These are phyloP conservation scores for Mycena polygramma DNA, from an alignment of 768 basidiomycete species.

Conservation along the genomic window DNA sequence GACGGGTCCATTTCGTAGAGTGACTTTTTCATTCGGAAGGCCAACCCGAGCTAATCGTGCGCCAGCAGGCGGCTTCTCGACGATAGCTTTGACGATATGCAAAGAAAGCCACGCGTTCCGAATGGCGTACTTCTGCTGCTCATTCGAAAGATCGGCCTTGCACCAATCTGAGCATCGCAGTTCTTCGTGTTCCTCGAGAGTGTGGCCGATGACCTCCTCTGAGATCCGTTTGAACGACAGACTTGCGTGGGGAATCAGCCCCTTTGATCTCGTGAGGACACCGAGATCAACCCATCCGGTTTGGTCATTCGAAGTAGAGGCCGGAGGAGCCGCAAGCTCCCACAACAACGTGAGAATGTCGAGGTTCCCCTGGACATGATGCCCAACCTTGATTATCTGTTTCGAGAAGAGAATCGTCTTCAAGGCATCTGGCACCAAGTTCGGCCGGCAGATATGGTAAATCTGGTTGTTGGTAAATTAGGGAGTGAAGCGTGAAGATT, in stretches of 20 bases:
- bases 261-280: conserved; percentile 1
- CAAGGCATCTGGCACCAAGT: neutral
- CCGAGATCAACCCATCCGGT: conserved; percentile 4
- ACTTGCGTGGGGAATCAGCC: neutral
- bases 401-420: neutral
- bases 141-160: neutral
- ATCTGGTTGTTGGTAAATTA: no score
- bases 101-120: conserved; percentile 10
- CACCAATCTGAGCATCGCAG: conserved; percentile 7
- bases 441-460: neutral
- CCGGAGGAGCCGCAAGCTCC: neutral
- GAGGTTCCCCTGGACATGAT: conserved; percentile 8
- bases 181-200: neutral
- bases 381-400: conserved; percentile 10
- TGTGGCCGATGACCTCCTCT: neutral
- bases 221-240: neutral
- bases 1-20: neutral
- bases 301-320: neutral
- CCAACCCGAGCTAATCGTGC: neutral
- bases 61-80: neutral
- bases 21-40: neutral
- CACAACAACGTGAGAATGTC: neutral
- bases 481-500: no score
- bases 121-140: conserved; percentile 6
- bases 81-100: conserved; percentile 3